Evolutionary conservation across 306 rosid genomes (phyloP), one percentile per base, ranked within the genome.

Genomic region (Prunus armeniaca): DNA sequence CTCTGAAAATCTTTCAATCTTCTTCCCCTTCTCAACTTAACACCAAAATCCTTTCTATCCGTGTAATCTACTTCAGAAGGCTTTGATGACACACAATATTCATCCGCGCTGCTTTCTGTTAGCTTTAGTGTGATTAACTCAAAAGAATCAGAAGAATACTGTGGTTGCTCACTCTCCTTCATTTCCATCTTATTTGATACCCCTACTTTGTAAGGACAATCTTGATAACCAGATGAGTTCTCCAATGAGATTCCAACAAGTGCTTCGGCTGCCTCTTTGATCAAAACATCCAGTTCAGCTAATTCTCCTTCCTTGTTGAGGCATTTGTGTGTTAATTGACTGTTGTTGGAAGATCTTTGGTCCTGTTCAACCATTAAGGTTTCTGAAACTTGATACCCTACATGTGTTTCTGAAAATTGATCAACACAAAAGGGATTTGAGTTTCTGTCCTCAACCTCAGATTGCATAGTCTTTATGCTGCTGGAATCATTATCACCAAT

Each of bases 1-100:
- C 74, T 87, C 76, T 82, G 91, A 72, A 87, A 87, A 74, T 87
- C 87, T 80, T 87, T 89, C 82, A 81, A 25, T 85, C 93, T 87
- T 77, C 93, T 81, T 56, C 91, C 91, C 73, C 86, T 74, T 77
- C 88, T 83, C 22, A 89, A 51, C 49, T 80, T 89, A 45, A 77
- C 30, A 55, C 87, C 75, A 7, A 65, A 82, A 69, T 87, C 85
- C 58, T 46, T 73, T 3, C 43, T 79, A 52, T 78, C 87, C 7
- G 2, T 50, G 19, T 61, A 77, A 34, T 69, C 61, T 22, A 73
- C 67, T 55, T 81, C 89, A 67, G 69, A 49, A 22, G 69, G 81
- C 76, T 61, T 83, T 1, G 86, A 84, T 34, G 88, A 83, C 55
- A 75, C 80, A 13, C 77, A 84, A 67, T 60, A 49, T 46, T 87